Percentiles rank a stretch among this genome's conserved stretches.
phyloP scores from a whole-genome alignment of 345 rosid species.

The Gossypium australe region DNA sequence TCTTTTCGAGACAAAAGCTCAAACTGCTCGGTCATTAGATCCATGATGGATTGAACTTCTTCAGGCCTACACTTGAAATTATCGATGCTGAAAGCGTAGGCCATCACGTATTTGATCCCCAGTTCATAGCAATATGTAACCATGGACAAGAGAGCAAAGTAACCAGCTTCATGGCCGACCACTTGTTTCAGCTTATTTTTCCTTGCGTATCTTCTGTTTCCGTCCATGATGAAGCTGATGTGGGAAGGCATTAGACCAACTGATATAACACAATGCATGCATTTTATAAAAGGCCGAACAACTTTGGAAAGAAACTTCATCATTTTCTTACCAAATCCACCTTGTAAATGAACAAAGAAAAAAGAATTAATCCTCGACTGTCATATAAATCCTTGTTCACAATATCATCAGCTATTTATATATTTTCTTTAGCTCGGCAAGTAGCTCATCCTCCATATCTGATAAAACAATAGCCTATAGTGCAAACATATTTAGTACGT shows the following conservation, averaged over 20 bases:
- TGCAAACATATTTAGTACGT: no score
- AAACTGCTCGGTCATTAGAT: slow-evolving; percentile 30
- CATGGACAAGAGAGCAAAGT: not conserved
- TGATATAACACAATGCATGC: no score
- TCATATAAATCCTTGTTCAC: no score
- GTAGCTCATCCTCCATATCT: no score
- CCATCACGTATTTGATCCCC: slow-evolving; percentile 37
- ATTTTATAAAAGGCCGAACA: not conserved
- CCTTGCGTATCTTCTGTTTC: not conserved
- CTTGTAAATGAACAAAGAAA: no score
- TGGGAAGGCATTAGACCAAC: not conserved
- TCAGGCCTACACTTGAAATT: slow-evolving; percentile 44
- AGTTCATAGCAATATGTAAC: slow-evolving; percentile 15
- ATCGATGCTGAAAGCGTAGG: slow-evolving; percentile 54
- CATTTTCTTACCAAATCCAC: not conserved
- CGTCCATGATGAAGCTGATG: not conserved
- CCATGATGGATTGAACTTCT: slow-evolving; percentile 41
- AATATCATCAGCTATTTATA: no score
- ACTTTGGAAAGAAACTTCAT: not conserved
- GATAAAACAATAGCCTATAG: no score
- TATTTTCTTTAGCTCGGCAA: no score
- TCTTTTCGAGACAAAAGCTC: slow-evolving; percentile 22
- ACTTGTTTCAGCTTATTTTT: not conserved
- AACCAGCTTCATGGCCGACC: not conserved
- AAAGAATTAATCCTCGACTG: no score